Evolutionary conservation across 306 rosid genomes (phyloP).

Genomic region (Pyrus pyrifolia): DNA sequence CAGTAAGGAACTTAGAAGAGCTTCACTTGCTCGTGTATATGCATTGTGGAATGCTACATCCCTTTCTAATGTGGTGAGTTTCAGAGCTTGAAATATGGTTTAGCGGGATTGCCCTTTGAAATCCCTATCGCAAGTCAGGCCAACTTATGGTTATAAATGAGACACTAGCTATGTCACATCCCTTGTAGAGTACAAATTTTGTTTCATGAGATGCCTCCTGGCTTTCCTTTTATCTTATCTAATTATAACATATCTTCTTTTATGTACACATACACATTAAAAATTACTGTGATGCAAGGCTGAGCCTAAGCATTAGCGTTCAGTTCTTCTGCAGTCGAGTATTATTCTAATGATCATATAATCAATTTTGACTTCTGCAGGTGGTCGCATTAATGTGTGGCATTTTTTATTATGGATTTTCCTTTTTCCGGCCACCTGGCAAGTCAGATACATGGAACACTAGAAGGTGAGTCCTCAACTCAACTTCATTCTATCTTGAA

Average conservation of each 20-base stretch:
- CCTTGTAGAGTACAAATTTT: too few relatives aligned
- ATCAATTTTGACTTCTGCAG: conserved; percentile 34
- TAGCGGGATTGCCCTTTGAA: conserved; percentile 1
- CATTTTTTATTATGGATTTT: conserved; percentile 43
- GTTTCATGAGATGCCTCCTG: neutral
- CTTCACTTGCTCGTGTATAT: conserved; percentile 83
- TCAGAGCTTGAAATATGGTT: conserved; percentile 9
- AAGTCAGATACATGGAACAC: conserved; percentile 49
- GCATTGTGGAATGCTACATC: conserved; percentile 96
- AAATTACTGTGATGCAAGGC: neutral
- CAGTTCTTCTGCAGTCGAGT: conserved; percentile 14
- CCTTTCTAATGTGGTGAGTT: conserved; percentile 81
- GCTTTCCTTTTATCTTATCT: neutral
- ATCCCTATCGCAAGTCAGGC: conserved; percentile 8
- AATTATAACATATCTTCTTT: neutral
- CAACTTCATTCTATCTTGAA: conserved; percentile 27
- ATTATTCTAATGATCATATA: conserved; percentile 4
- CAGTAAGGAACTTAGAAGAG: conserved; percentile 90
- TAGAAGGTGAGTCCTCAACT: conserved; percentile 50
- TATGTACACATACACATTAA: neutral
- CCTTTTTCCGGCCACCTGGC: conserved; percentile 51
- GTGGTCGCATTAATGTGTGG: conserved; percentile 77
- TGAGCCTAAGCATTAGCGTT: neutral
- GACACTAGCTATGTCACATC: neutral
- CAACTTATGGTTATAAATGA: neutral